phyloP scores from a whole-genome alignment of 1,284 basidiomycete species.

The Termitomyces sp. region DNA sequence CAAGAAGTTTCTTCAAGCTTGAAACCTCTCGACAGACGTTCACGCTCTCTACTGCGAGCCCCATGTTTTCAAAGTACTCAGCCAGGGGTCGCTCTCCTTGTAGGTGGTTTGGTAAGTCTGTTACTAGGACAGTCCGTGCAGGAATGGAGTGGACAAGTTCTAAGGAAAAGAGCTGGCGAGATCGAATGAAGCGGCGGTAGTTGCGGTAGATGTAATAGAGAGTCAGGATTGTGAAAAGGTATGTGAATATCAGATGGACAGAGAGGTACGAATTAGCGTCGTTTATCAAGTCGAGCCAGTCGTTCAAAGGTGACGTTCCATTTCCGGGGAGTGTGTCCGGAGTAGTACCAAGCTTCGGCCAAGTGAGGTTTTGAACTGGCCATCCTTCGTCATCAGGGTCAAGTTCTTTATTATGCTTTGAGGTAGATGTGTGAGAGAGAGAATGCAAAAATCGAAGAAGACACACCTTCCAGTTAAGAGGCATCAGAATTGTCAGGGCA shows the following conservation, averaged over 20 bases:
- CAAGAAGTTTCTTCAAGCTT: slow-evolving; percentile 68
- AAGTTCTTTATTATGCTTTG: slow-evolving; percentile 58
- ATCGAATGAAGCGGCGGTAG: slow-evolving; percentile 86
- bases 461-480: slow-evolving; percentile 81
- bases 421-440: no score
- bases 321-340: slow-evolving; percentile 23
- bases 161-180: slow-evolving; percentile 88
- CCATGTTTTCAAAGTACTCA: slow-evolving; percentile 90
- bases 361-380: slow-evolving; percentile 34
- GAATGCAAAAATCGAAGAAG: not conserved
- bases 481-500: slow-evolving; percentile 79
- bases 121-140: slow-evolving; percentile 88
- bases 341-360: slow-evolving; percentile 24
- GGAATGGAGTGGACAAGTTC: slow-evolving; percentile 93
- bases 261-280: slow-evolving; percentile 84
- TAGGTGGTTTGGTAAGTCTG: slow-evolving; percentile 77
- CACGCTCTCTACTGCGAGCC: slow-evolving; percentile 80
- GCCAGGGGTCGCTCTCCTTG: slow-evolving; percentile 82
- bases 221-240: slow-evolving; percentile 84
- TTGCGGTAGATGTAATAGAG: slow-evolving; percentile 86
- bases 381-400: slow-evolving; percentile 60
- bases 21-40: slow-evolving; percentile 84
- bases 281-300: slow-evolving; percentile 82
- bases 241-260: slow-evolving; percentile 89
- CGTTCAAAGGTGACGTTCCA: slow-evolving; percentile 34